Percentiles rank a stretch among this genome's conserved stretches.
Evolutionary conservation across 1,139 yeast species (phyloP).

Genomic region (Protomyces inundatus): DNA sequence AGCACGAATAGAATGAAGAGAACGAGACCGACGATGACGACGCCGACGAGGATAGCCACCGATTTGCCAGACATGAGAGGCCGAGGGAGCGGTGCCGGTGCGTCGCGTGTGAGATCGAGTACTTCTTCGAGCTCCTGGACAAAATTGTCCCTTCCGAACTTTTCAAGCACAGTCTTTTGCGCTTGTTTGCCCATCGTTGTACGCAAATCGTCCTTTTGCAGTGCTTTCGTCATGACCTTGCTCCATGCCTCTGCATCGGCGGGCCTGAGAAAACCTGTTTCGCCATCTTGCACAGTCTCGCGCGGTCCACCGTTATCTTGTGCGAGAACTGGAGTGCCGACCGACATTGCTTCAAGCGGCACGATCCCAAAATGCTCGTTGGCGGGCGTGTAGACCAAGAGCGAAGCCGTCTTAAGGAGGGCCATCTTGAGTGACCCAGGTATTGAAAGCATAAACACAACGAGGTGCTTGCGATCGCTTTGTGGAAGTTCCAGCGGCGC

Average conservation of each 20-base stretch:
- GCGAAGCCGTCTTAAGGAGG: conserved; percentile 52
- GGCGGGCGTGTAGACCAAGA: conserved; percentile 80
- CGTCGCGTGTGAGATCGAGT: background rate
- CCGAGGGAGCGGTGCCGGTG: background rate
- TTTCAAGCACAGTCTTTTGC: conserved; percentile 46
- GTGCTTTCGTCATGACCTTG: conserved; percentile 47
- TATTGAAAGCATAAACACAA: conserved; percentile 77
- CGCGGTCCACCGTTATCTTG: conserved; percentile 88
- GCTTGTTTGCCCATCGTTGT: conserved; percentile 49
- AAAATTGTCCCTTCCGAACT: conserved; percentile 62
- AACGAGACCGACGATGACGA: background rate
- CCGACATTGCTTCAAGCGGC: conserved; percentile 89
- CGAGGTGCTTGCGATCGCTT: conserved; percentile 41
- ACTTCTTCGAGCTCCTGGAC: conserved; percentile 48
- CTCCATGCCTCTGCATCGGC: conserved; percentile 62
- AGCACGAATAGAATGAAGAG: background rate
- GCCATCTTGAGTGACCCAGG: conserved; percentile 60
- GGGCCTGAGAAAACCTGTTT: conserved; percentile 73
- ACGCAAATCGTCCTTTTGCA: conserved; percentile 37
- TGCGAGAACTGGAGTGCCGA: conserved; percentile 78
- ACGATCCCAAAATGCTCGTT: conserved; percentile 96
- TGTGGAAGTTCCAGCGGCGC: conserved; percentile 28
- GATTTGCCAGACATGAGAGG: background rate
- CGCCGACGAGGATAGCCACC: background rate
- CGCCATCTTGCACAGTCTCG: conserved; percentile 62